Base-by-base conservation (phyloP, 1,284 basidiomycete genomes). In the Tilletia caries region DNA sequence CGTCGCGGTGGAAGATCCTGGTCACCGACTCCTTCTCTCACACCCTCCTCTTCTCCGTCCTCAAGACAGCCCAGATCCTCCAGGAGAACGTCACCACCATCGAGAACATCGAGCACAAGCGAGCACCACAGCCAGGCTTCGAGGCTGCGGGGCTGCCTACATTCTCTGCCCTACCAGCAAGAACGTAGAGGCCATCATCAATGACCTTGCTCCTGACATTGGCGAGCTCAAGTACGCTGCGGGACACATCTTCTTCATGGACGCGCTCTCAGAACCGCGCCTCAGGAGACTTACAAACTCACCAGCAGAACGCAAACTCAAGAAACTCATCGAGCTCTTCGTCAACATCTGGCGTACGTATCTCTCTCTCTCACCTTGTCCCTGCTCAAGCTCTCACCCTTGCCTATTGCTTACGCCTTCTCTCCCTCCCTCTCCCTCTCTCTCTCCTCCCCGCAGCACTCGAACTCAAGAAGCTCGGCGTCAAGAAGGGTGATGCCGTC, bases 171-270 rank as follows among this genome's bases (percentile, higher is more conserved):
- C 96, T 15, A 98, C 96, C 0, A 89, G 89, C 2, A 91, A 93
- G 85, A 98, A 98, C 82, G 89, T 98, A 64, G 91, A 96, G 71
- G 88, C 94, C 23, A 88, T 99, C 80, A 91, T 98, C 77, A 69
- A 74, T 6, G 81, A 82, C 44, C 66, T 82, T 32, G 74, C 73
- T 10, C 79, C 79, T 3, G 69, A 71, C n/a, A n/a, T 68, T 0
- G 73, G 68, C 0, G 29, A 71, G 62, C 79, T 79, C 71, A 91
- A 91, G 79, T 98, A 98, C 83, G 89, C 90, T 33, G 91, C 87
- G 0, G 96, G 91, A 0, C 93, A 98, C 84, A 84, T 98, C 69
- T 96, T 96, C 87, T 98, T 98, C 83, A 87, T 95, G 67, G 96
- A 98, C 83, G 91, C 52, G 15, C 73, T 81, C 13, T 79, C 80